Evolutionary conservation across 306 rosid genomes (phyloP).

Genomic region (Cucumis hystrix): DNA sequence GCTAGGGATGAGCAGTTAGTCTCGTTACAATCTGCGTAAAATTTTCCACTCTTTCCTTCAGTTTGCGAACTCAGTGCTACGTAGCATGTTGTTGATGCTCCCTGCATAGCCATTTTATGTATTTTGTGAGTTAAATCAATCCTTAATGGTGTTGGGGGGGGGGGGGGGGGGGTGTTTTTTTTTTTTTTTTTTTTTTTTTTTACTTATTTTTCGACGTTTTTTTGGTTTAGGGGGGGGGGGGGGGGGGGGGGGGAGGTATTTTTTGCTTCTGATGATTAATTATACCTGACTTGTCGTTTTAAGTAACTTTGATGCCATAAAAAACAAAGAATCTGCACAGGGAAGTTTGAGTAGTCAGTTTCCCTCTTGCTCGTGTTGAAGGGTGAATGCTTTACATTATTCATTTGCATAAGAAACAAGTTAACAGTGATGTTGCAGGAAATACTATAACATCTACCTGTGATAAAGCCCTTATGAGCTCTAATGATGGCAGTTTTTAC

Average conservation of each 20-base stretch:
- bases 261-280: background rate
- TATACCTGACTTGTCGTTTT: conserved; percentile 71
- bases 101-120: conserved; percentile 19
- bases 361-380: background rate
- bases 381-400: background rate
- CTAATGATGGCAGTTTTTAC: conserved; percentile 76
- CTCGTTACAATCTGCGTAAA: conserved; percentile 80
- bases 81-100: conserved; percentile 84
- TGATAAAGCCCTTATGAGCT: conserved; percentile 69
- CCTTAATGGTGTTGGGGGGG: background rate
- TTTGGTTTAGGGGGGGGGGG: too few relatives aligned
- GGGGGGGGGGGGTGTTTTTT: background rate
- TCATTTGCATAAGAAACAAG: background rate
- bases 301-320: conserved; percentile 74
- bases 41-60: conserved; percentile 69
- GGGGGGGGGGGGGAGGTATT: background rate
- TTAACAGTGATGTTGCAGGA: background rate
- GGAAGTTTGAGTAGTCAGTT: background rate
- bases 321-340: conserved; percentile 70
- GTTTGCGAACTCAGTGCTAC: conserved; percentile 61
- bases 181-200: too few relatives aligned
- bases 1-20: conserved; percentile 59
- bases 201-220: too few relatives aligned
- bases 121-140: background rate
- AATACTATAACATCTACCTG: conserved; percentile 22